A percentile compares a stretch with the other conserved stretches of the same genome.
These are phyloP conservation scores for Hygrocybe coccinea DNA, from an alignment of 768 basidiomycete genomes.

Conservation along the genomic window DNA sequence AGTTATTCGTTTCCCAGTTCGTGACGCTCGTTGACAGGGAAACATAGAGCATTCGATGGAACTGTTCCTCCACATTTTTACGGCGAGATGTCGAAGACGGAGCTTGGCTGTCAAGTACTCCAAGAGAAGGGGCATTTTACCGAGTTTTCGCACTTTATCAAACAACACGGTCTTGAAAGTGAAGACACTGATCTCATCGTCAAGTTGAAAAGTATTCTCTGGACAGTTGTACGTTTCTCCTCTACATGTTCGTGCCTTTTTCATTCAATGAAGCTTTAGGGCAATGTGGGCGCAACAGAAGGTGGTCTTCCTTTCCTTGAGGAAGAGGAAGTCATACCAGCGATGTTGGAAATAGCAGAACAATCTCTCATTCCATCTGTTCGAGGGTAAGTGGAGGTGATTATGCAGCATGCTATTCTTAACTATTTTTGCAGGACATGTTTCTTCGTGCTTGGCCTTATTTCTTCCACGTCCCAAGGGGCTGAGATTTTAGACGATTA, in stretches of 20 bases:
- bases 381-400: constrained; percentile 66
- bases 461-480: constrained; percentile 87
- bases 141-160: constrained; percentile 87
- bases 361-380: constrained; percentile 86
- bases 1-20: constrained; percentile 15
- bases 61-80: constrained; percentile 94
- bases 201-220: constrained; percentile 91
- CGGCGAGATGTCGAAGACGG: constrained; percentile 96
- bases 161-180: constrained; percentile 78
- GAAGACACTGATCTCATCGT: constrained; percentile 79
- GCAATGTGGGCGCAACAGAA: constrained; percentile 86
- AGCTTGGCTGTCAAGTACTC: constrained; percentile 86
- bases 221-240: constrained; percentile 83
- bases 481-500: constrained; percentile 91
- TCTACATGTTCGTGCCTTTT: background rate
- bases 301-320: constrained; percentile 93
- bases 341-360: constrained; percentile 86
- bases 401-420: background rate
- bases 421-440: constrained; percentile 63
- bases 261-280: constrained; percentile 43
- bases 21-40: constrained; percentile 2
- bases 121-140: constrained; percentile 86
- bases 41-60: constrained; percentile 67
- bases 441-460: constrained; percentile 90
- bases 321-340: constrained; percentile 89